Evolutionary conservation across 345 rosid genomes (phyloP), one percentile per base, ranked within the genome.

Genomic region (Bruguiera parviflora): DNA sequence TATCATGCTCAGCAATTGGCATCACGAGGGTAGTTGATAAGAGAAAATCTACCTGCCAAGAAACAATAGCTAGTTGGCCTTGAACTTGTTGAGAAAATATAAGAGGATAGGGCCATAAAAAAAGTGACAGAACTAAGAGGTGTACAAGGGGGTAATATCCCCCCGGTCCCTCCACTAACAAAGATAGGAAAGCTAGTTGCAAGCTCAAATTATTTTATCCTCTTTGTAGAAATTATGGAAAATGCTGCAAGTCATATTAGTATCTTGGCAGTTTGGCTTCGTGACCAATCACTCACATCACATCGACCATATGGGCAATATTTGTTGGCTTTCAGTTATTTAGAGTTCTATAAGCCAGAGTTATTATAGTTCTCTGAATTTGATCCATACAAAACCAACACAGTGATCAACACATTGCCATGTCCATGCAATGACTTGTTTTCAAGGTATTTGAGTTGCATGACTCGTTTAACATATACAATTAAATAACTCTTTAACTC

Each of bases 261-360:
- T 63, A 43, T 58, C 71, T 43, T 21, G 61, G 61, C 61, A 60
- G 52, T 47, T 35, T 55, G 49, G 70, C 52, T 24, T 11, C n/a
- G 27, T 39, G 27, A 28, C 35, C 58, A 5, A 1, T 28, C 46
- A 22, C 57, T 47, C 27, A 29, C 19, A 61, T 67, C 71, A 37
- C 53, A 67, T 67, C 63, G 25, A 25, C 27, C 5, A 69, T 24
- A 56, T 75, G 79, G 77, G 71, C 64, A 13, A 22, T 0, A 57
- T 73, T 76, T 76, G 73, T 70, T 27, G 55, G 20, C 8, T 56
- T n/a, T 35, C 18, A 5, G 18, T 43, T 3, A 43, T 11, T 43
- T 11, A 39, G 18, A 43, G 49, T 13, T 11, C 49, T 43, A 39
- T 39, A 9, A 39, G 46, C 46, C 46, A 10, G 46, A 9, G 46